phyloP scores from a whole-genome alignment of 352 stramenopile species.

The Globisporangium barbulae region DNA sequence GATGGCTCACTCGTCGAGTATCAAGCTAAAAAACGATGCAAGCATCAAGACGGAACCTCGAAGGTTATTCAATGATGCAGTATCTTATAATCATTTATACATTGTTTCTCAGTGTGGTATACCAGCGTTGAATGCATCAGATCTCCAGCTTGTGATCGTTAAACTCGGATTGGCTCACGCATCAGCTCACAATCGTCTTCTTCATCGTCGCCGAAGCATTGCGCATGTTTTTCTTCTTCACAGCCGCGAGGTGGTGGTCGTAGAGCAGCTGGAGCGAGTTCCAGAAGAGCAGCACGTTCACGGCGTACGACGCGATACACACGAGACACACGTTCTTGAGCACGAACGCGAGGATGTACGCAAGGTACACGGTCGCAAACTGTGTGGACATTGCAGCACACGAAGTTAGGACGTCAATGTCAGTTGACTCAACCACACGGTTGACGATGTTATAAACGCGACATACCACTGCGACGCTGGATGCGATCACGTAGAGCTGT shows the following conservation, averaged over 20 bases:
- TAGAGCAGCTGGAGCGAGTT: slow-evolving; percentile 35
- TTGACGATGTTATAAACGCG: not conserved
- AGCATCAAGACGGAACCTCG: slow-evolving; percentile 8
- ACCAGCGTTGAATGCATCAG: no score
- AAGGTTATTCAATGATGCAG: no score
- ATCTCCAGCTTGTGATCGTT: no score
- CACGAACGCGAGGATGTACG: slow-evolving; percentile 54
- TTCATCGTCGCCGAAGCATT: not conserved
- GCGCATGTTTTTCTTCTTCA: not conserved
- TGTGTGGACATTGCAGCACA: slow-evolving; percentile 14
- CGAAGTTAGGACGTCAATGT: not conserved
- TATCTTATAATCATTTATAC: no score
- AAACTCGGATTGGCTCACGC: not conserved
- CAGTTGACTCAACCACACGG: no score
- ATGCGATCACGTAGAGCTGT: slow-evolving; percentile 44
- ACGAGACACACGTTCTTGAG: slow-evolving; percentile 57
- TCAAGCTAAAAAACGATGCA: slow-evolving; percentile 15
- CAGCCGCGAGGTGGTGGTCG: slow-evolving; percentile 16
- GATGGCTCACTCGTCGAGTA: slow-evolving; percentile 43
- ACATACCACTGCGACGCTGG: slow-evolving; percentile 31
- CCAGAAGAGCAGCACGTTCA: slow-evolving; percentile 46
- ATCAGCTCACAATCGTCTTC: not conserved
- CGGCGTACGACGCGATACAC: slow-evolving; percentile 47
- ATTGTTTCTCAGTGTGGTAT: no score
- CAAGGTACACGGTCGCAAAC: slow-evolving; percentile 45